Evolutionary conservation across 306 rosid species (phyloP), one percentile per base, ranked within the genome.

Genomic region (Pterocarpus macrocarpus): DNA sequence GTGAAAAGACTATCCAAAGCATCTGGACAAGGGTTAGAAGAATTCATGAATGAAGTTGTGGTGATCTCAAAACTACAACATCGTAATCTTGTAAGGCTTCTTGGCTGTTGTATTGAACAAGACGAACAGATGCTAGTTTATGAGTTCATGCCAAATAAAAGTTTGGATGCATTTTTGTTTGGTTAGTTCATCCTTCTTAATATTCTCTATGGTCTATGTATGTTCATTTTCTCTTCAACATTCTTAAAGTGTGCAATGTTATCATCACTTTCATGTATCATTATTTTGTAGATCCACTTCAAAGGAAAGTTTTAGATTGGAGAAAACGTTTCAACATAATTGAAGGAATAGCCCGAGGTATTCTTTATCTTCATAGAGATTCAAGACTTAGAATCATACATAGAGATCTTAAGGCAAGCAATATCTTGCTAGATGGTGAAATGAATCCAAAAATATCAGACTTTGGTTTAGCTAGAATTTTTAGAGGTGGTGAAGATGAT

Each of bases 51-150:
- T 33, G 89, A 88, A 72, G 85, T 88, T 3, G 71, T 63, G 1
- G 85, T 88, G 61, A 81, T 86, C 75, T 83, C 89, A 36, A 83
- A 86, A 44, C 89, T 88, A 35, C 91, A 88, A 45, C 91, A 88
- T 55, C 80, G 86, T 14, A 88, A 88, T 86, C 88, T 88, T 58
- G 89, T 88, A 17, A 76, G 85, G 17, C 76, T 88, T 43, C 76
- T 81, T 34, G 91, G 91, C 8, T 88, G 89, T n/a, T 85, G 91
- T 38, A 34, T 83, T 47, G 87, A 88, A 77, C 36, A 79, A 47
- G 82, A 75, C 0, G 91, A 88, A 44, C 86, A 74, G 33, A 88
- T 88, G 75, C 41, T 88, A 70, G 72, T 88, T 0, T 88, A 88
- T 76, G 91, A 82, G 53, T 85, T 76, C 55, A 85, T 88, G 91